A percentile compares a stretch with the other conserved stretches of the same genome.
phyloP scores from a whole-genome alignment of 2,329 filamentous ascomycete genomes.

The Diaporthe velutina region DNA sequence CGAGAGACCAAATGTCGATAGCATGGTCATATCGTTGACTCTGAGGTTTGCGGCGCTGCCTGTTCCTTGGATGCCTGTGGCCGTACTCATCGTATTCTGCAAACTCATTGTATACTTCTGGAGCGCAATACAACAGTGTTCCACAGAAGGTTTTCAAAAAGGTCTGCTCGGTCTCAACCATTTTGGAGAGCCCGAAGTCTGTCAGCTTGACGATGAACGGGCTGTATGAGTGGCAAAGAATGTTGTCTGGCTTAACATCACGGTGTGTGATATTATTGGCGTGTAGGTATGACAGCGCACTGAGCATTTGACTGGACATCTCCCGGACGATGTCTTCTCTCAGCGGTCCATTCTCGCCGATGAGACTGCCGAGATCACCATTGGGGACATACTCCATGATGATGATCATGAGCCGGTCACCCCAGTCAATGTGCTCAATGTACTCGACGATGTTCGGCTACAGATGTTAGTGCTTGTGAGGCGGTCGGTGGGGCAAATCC shows the following conservation, averaged over 20 bases:
- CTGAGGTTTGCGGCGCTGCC: conserved; percentile 66
- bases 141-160: conserved; percentile 98
- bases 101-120: conserved; percentile 90
- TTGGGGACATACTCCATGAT: conserved; percentile 93
- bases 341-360: conserved; percentile 73
- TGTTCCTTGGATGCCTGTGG: conserved; percentile 73
- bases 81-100: conserved; percentile 77
- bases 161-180: conserved; percentile 89
- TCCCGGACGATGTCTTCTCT: conserved; percentile 76
- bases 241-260: conserved; percentile 99
- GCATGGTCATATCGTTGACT: conserved; percentile 86
- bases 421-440: conserved; percentile 87
- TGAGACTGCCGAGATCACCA: conserved; percentile 84
- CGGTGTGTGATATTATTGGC: conserved; percentile 91
- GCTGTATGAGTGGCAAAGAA: conserved; percentile 80
- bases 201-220: conserved; percentile 91
- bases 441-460: conserved; percentile 92
- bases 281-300: conserved; percentile 89
- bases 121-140: conserved; percentile 94
- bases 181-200: conserved; percentile 96
- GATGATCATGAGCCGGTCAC: conserved; percentile 88
- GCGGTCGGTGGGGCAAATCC: background rate
- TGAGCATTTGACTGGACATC: conserved; percentile 82
- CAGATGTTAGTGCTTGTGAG: conserved; percentile 40
- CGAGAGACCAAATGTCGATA: conserved; percentile 96